Base-by-base conservation (phyloP, 768 basidiomycete species). In the Coprinopsis sp. region DNA sequence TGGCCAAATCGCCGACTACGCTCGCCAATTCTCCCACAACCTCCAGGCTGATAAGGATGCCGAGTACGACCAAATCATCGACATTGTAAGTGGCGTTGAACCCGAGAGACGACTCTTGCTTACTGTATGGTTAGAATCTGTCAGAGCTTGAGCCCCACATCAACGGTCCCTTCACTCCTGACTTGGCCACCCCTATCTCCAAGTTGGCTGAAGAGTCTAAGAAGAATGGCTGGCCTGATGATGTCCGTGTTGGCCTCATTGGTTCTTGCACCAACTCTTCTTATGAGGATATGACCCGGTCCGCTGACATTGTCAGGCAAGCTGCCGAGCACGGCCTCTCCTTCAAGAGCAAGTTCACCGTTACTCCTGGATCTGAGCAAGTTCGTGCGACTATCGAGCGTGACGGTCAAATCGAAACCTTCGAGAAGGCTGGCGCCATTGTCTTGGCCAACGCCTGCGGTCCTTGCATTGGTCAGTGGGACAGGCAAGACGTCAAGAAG, bases 251-350 rank as follows among this genome's bases (percentile, higher is more conserved):
- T 58, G 91, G 82, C 51, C 84, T 99, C 49, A 98, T 99, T 65
- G 96, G 96, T 43, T 98, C 96, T 37, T 99, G 96, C 84, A 98
- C 96, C 65, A 99, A 99, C 81, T 98, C 96, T 37, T 98, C 96
- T 27, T 99, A 99, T 64, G 96, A 99, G 73, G 96, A 99, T 71
- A 96, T 98, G 95, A 87, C 92, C 29, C 92, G 96, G 63, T 89
- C 95, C 30, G 95, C 92, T 23, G 87, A 87, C 36, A 96, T 99
- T 63, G 92, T 90, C 55, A 78, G 77, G 58, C 84, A 99, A 67
- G 96, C 96, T 50, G 69, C 82, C 41, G 74, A 75, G 5, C 95
- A 95, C 61, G 96, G 96, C 56, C 77, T 97, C 39, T 72, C 78
- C 50, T 78, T 83, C 64, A 89, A 93, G 81, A 91, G 89, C 73